These are phyloP conservation scores for Fusarium proliferatum DNA, from an alignment of 2,329 filamentous ascomycete genomes.

Conservation along the genomic window DNA sequence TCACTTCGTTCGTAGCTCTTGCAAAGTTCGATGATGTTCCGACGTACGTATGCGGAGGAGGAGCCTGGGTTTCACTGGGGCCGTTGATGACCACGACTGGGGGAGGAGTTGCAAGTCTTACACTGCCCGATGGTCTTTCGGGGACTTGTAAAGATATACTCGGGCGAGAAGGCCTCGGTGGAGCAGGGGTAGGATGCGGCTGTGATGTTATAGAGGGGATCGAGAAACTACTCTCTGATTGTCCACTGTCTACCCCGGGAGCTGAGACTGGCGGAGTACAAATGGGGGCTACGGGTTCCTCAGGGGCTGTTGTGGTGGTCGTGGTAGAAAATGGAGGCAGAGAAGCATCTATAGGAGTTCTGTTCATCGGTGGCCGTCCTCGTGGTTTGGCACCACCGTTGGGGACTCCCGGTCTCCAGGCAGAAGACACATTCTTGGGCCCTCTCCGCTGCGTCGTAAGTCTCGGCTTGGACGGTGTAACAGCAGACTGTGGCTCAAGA, in stretches of 20 bases:
- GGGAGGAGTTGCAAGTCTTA: conserved; percentile 71
- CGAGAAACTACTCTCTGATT: conserved; percentile 8
- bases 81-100: conserved; percentile 45
- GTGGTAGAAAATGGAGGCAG: conserved; percentile 23
- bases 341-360: conserved; percentile 64
- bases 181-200: conserved; percentile 16
- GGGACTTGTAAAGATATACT: conserved; percentile 56
- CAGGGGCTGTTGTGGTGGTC: conserved; percentile 14
- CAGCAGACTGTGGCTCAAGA: conserved; percentile 75
- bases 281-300: conserved; percentile 17
- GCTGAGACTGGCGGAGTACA: conserved; percentile 13
- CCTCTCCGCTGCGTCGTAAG: conserved; percentile 70
- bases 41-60: conserved; percentile 1
- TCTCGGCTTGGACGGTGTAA: conserved; percentile 72
- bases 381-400: conserved; percentile 76
- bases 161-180: conserved; percentile 48
- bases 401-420: conserved; percentile 78
- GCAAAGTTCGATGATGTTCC: conserved; percentile 29
- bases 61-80: background rate
- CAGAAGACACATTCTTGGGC: conserved; percentile 86
- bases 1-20: conserved; percentile 35
- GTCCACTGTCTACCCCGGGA: background rate
- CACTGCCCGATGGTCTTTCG: conserved; percentile 67
- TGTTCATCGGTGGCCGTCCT: conserved; percentile 81
- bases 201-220: conserved; percentile 21